Evolutionary conservation across 179 eudicot genomes (phyloP).

Genomic region (Beta lomatogona): DNA sequence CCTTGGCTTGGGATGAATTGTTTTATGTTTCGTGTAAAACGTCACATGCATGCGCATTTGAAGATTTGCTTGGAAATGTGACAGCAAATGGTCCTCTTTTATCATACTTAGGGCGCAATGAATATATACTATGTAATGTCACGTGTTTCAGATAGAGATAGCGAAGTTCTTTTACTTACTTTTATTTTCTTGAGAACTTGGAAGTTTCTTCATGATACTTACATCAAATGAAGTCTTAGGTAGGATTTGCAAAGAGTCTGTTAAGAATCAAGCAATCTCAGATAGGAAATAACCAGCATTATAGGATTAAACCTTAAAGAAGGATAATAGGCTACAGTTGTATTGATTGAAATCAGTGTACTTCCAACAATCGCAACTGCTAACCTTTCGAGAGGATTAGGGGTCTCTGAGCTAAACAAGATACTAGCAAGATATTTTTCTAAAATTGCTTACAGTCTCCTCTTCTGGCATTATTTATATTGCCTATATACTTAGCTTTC

Average conservation of each 20-base stretch:
- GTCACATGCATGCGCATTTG: not conserved
- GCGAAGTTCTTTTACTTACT: not conserved
- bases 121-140: not conserved
- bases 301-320: too few relatives aligned
- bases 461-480: too few relatives aligned
- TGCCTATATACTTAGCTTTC: too few relatives aligned
- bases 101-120: not conserved
- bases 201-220: not conserved
- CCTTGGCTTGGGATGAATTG: not conserved
- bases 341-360: too few relatives aligned
- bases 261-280: too few relatives aligned
- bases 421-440: too few relatives aligned
- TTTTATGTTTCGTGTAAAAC: not conserved
- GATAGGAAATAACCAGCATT: too few relatives aligned
- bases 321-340: too few relatives aligned
- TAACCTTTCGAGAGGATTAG: too few relatives aligned
- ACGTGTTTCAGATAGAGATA: not conserved
- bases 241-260: not conserved
- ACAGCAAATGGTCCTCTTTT: not conserved
- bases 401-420: too few relatives aligned
- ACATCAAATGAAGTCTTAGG: not conserved
- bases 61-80: not conserved
- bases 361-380: too few relatives aligned
- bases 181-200: not conserved
- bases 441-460: too few relatives aligned